Conservation (phyloP, 257 asterid genomes). For the Schizonepeta tenuifolia region DNA sequence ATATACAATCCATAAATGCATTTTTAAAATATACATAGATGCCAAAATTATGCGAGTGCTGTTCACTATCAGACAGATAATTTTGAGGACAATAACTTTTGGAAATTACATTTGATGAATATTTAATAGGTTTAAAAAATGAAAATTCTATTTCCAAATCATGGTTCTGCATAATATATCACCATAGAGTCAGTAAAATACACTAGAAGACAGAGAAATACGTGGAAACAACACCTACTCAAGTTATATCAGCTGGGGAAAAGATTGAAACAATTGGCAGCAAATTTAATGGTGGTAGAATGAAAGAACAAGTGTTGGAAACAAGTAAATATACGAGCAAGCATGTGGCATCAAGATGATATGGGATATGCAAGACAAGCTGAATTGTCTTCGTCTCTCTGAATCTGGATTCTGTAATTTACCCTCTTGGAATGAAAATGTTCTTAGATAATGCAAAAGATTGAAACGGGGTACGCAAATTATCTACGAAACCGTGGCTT, state of each 20-base stretch:
- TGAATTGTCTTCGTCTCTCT: slow-evolving; percentile 5
- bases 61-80: not conserved
- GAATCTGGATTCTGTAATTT: not conserved
- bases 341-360: not conserved
- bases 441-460: not conserved
- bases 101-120: not conserved
- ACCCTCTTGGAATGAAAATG: not conserved
- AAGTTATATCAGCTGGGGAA: not conserved
- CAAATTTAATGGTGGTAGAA: too few species aligned
- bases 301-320: too few species aligned
- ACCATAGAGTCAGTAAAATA: not conserved
- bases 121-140: slow-evolving; percentile 1
- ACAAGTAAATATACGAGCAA: too few species aligned
- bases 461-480: slow-evolving; percentile 11
- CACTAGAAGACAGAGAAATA: not conserved
- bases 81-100: not conserved
- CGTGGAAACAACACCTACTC: not conserved
- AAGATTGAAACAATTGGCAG: not conserved
- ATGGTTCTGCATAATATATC: not conserved
- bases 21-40: slow-evolving; percentile 2
- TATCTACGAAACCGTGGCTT: not conserved
- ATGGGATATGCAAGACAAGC: not conserved
- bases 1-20: not conserved
- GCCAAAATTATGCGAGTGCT: not conserved
- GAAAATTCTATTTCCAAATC: slow-evolving; percentile 8